Evolutionary conservation across 2,329 filamentous ascomycete genomes (phyloP), one percentile per base, ranked within the genome.

Genomic region (Penicillium sp.): DNA sequence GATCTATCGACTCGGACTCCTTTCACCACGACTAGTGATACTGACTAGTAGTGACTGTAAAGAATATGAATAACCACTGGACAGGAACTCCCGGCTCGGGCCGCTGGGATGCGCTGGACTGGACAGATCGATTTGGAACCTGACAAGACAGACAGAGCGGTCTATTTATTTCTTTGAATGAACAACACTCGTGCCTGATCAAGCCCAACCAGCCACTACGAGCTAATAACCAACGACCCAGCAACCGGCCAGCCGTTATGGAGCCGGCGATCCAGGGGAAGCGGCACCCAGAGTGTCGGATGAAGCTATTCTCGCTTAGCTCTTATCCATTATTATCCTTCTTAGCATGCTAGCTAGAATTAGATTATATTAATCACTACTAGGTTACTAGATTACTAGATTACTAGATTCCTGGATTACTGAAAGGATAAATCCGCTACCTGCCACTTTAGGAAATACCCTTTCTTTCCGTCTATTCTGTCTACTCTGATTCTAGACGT

Each of bases 61-160:
- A 21, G 8, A 11, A 6, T 9, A 23, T 43, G 18, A 21, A 21
- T 33, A 18, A 18, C 38, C 16, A 52, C 23, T 18, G 23, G 35
- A 18, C 35, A 40, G 35, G 16, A n/a, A n/a, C 14, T 43, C 20
- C 38, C 38, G 49, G 49, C 38, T 30, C 38, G 24, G 49, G 16
- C 49, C 18, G 24, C 30, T 28, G n/a, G 16, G 18, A 20, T 47
- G 24, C 16, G 45, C 50, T 45, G 50, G 24, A 52, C 50, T 45
- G 50, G 24, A 52, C 50, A 46, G 50, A 52, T 52, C 50, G 50
- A 46, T 46, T 52, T 46, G 8, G 50, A 52, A 46, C 33, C n/a
- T n/a, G n/a, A n/a, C n/a, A n/a, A n/a, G n/a, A n/a, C n/a, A n/a
- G n/a, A n/a, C n/a, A n/a, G n/a, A n/a, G n/a, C n/a, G n/a, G n/a